Evolutionary conservation across 495 filamentous ascomycete genomes (phyloP).

Genomic region (Neohortaea acidophila): DNA sequence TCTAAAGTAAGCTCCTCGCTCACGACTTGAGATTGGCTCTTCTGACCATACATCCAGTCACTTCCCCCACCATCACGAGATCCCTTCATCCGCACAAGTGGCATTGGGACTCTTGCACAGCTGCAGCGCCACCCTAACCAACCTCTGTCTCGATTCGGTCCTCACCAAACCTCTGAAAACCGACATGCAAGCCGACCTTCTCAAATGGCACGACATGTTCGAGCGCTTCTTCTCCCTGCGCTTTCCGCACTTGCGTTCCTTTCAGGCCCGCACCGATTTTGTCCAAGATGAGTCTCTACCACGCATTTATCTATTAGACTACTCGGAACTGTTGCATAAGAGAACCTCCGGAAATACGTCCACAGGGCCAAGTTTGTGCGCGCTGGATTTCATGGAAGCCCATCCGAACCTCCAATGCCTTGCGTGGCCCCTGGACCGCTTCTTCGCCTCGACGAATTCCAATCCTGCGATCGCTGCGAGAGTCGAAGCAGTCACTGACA

Average conservation of each 20-base stretch:
- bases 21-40: no score
- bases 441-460: slow-evolving; percentile 15
- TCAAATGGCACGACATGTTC: slow-evolving; percentile 1
- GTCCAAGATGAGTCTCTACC: no score
- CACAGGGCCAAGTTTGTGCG: background rate
- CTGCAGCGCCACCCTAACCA: slow-evolving; percentile 17
- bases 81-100: background rate
- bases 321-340: slow-evolving; percentile 12
- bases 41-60: no score
- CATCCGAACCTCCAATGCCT: slow-evolving; percentile 23
- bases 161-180: slow-evolving; percentile 5
- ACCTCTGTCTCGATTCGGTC: slow-evolving; percentile 24
- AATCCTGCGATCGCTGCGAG: slow-evolving; percentile 6
- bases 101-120: slow-evolving; percentile 3
- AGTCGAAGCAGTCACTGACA: slow-evolving; percentile 17
- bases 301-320: slow-evolving; percentile 22
- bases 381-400: slow-evolving; percentile 24
- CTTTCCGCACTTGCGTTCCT: slow-evolving; percentile 21
- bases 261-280: slow-evolving; percentile 24
- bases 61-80: no score
- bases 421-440: slow-evolving; percentile 24
- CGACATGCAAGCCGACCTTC: no score
- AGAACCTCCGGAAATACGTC: background rate
- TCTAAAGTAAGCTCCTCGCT: no score
- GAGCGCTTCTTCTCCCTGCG: slow-evolving; percentile 11